Conservation (phyloP, 768 basidiomycete genomes). For the Trametes cingulata region DNA sequence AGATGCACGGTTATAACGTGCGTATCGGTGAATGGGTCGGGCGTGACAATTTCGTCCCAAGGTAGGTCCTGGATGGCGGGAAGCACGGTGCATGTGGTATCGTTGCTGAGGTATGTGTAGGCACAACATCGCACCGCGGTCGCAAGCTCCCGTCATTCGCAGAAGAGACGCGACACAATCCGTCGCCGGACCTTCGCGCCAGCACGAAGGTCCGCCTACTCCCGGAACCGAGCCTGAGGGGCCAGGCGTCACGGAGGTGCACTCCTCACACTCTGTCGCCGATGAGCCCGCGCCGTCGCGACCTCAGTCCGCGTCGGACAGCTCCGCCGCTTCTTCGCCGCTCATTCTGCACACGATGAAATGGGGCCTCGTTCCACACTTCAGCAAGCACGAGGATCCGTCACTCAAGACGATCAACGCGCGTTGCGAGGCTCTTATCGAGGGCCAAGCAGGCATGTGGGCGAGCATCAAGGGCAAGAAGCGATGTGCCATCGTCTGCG, state of each 20-base stretch:
- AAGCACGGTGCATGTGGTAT: too few species aligned
- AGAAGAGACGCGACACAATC: constrained; percentile 40
- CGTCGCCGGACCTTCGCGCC: neutral
- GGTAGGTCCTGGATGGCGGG: constrained; percentile 1
- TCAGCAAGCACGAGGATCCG: constrained; percentile 74
- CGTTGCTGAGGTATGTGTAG: constrained; percentile 32
- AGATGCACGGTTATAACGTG: constrained; percentile 24
- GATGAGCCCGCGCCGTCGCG: neutral
- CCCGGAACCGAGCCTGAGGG: neutral
- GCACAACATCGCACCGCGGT: constrained; percentile 85
- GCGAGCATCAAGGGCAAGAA: constrained; percentile 75
- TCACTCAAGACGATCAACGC: constrained; percentile 88
- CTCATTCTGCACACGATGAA: constrained; percentile 79
- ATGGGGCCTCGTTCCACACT: constrained; percentile 90
- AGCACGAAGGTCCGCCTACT: neutral
- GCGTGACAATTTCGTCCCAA: constrained; percentile 21
- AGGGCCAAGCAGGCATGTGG: constrained; percentile 82
- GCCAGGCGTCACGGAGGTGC: too few species aligned
- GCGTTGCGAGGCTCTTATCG: constrained; percentile 75
- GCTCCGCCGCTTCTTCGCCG: neutral
- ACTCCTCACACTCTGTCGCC: neutral
- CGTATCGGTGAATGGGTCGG: constrained; percentile 23
- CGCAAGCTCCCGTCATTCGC: constrained; percentile 72
- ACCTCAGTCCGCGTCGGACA: constrained; percentile 11
- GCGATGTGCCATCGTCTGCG: constrained; percentile 81